Evolutionary conservation across 129 eudicot genomes (phyloP).

Genomic region (Pulicaria dysenterica): DNA sequence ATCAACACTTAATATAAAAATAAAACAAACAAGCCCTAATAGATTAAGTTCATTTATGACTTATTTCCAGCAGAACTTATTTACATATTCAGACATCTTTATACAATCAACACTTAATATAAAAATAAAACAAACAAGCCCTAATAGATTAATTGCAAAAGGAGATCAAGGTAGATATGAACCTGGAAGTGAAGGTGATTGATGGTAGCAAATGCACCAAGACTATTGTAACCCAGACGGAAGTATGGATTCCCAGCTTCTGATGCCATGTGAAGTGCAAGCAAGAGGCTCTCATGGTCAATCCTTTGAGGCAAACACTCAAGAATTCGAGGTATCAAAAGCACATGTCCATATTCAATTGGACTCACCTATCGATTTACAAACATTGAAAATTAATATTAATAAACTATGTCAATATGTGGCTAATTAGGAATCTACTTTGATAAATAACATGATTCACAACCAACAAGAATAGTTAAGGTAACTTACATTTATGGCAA

Average conservation of each 20-base stretch:
- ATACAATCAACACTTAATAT: no score
- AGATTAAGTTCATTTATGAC: no score
- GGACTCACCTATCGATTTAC: conserved; percentile 83
- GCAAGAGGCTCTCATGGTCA: conserved; percentile 83
- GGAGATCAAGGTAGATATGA: conserved; percentile 1
- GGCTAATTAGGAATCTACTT: conserved; percentile 11
- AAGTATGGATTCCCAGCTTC: conserved; percentile 96
- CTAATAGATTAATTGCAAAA: not conserved
- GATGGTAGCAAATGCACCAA: conserved; percentile 99
- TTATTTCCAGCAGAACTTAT: no score
- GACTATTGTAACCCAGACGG: conserved; percentile 94
- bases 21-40: no score
- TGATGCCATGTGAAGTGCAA: conserved; percentile 95
- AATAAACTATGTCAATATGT: not conserved
- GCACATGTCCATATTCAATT: conserved; percentile 95
- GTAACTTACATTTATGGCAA: conserved; percentile 89
- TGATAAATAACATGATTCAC: not conserved
- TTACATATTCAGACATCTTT: not conserved
- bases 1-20: no score
- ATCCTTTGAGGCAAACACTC: conserved; percentile 95
- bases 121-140: no score
- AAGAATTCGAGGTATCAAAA: conserved; percentile 89
- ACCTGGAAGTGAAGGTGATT: conserved; percentile 99
- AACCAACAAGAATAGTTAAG: not conserved
- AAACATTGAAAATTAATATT: conserved; percentile 2